Conservation (phyloP, 495 filamentous ascomycete genomes). For the Podospora tetraspora region DNA sequence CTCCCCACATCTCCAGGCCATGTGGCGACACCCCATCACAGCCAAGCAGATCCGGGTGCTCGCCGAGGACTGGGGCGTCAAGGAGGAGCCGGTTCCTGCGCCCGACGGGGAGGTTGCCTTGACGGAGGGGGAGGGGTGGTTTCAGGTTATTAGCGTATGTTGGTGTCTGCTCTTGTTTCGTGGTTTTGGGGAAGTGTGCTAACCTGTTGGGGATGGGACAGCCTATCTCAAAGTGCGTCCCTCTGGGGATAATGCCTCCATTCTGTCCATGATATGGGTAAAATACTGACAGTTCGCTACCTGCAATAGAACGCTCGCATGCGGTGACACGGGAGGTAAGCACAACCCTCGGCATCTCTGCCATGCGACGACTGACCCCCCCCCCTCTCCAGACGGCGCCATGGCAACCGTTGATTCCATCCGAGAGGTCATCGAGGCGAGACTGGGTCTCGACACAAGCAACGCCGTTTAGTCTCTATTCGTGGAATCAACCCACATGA, state of each 20-base stretch:
- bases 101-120: slow-evolving; percentile 39
- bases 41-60: slow-evolving; percentile 61
- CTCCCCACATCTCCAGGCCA: slow-evolving; percentile 42
- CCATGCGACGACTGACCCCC: background rate
- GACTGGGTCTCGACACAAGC: slow-evolving; percentile 29
- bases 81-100: slow-evolving; percentile 43
- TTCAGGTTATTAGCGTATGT: slow-evolving; percentile 59
- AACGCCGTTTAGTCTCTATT: background rate
- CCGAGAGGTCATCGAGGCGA: slow-evolving; percentile 53
- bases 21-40: slow-evolving; percentile 85
- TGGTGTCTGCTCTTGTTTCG: no score
- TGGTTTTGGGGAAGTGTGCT: background rate
- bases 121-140: slow-evolving; percentile 52
- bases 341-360: background rate
- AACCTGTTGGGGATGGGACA: background rate
- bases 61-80: slow-evolving; percentile 65
- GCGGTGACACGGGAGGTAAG: slow-evolving; percentile 33
- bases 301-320: slow-evolving; percentile 25
- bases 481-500: background rate
- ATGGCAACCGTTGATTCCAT: slow-evolving; percentile 83
- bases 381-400: slow-evolving; percentile 43
- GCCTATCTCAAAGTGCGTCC: slow-evolving; percentile 27
- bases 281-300: background rate
- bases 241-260: background rate
- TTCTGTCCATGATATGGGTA: background rate